Conservation (phyloP, 1,284 basidiomycete species). For the Irpex sp. region DNA sequence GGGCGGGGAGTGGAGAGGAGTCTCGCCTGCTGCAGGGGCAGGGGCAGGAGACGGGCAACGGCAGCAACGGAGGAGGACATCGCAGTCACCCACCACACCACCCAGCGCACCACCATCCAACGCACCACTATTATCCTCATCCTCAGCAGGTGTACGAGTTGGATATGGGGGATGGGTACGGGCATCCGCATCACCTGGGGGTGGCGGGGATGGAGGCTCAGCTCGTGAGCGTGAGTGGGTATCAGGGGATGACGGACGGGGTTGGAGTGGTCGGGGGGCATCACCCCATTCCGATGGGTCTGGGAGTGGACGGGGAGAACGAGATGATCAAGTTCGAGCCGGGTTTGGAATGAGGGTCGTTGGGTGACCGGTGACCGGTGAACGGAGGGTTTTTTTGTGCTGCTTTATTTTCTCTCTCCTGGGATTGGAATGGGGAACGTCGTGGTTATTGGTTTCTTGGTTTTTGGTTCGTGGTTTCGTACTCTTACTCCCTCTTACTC, state of each 20-base stretch:
- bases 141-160: background rate
- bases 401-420: background rate
- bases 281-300: constrained; percentile 5
- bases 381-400: background rate
- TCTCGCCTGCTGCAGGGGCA: background rate
- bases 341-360: constrained; percentile 23
- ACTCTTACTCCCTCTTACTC: background rate
- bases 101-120: no score
- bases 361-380: background rate
- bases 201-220: constrained; percentile 9
- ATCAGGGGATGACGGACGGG: background rate
- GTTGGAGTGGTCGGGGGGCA: background rate
- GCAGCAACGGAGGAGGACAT: background rate
- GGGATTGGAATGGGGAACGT: background rate
- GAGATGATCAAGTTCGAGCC: constrained; percentile 21
- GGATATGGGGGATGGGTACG: constrained; percentile 15
- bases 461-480: background rate
- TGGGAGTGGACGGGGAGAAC: constrained; percentile 11
- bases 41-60: background rate
- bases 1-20: background rate
- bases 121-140: background rate
- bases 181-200: constrained; percentile 19
- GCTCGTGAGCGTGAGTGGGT: background rate
- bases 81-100: background rate
- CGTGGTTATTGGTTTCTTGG: no score